These are phyloP conservation scores for Termitomyces sp. DNA, from an alignment of 768 basidiomycete genomes.

Conservation along the genomic window DNA sequence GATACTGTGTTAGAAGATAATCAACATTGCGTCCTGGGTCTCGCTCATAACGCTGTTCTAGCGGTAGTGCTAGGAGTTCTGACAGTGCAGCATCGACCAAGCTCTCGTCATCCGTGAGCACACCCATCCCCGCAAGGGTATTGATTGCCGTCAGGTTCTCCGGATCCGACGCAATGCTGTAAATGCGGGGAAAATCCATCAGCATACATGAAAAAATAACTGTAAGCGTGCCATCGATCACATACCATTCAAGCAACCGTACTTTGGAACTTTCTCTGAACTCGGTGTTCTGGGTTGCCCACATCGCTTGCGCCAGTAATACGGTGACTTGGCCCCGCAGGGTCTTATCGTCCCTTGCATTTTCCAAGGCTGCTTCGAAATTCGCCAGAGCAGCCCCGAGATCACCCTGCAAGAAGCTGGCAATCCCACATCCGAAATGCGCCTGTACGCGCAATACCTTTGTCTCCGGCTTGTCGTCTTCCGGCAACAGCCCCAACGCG, in stretches of 20 bases:
- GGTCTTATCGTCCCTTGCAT: constrained; percentile 39
- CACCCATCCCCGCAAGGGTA: constrained; percentile 84
- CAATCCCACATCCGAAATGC: constrained; percentile 68
- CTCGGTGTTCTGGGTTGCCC: constrained; percentile 76
- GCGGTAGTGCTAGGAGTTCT: constrained; percentile 67
- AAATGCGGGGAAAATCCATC: background rate
- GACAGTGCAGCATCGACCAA: constrained; percentile 84
- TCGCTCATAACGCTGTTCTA: constrained; percentile 57
- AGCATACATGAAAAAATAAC: background rate
- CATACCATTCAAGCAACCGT: constrained; percentile 79
- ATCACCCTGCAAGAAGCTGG: constrained; percentile 60
- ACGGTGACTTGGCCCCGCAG: constrained; percentile 69
- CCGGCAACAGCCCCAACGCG: constrained; percentile 62
- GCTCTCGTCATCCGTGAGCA: constrained; percentile 70
- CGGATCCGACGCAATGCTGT: constrained; percentile 71
- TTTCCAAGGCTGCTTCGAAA: constrained; percentile 65
- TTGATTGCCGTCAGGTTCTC: constrained; percentile 81
- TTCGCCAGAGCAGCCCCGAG: constrained; percentile 55
- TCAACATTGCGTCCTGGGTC: constrained; percentile 71
- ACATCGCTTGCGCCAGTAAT: constrained; percentile 79
- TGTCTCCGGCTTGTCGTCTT: constrained; percentile 33
- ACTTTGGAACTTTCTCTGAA: constrained; percentile 72
- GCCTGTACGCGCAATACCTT: constrained; percentile 53
- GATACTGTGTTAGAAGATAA: constrained; percentile 66
- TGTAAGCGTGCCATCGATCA: background rate